Percentiles rank a stretch among this genome's conserved stretches.
phyloP scores from a whole-genome alignment of 176 grass and related monocot species.

The Oryza meyeriana region DNA sequence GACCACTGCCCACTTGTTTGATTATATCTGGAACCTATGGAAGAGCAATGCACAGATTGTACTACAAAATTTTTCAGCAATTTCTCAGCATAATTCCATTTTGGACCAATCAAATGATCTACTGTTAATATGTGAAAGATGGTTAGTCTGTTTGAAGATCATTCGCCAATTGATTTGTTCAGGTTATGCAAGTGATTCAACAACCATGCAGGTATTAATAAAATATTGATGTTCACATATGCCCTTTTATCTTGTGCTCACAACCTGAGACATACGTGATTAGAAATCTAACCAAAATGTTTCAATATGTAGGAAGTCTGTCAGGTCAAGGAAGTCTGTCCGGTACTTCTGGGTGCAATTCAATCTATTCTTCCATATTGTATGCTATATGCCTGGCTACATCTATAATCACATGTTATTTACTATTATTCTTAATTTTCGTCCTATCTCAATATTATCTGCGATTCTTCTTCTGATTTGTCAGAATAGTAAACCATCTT shows the following conservation, averaged over 20 bases:
- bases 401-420: neutral
- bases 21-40: slow-evolving; percentile 62
- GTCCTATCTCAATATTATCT: neutral
- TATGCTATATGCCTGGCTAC: slow-evolving; percentile 34
- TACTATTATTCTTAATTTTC: neutral
- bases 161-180: slow-evolving; percentile 42
- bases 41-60: slow-evolving; percentile 54
- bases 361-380: slow-evolving; percentile 62
- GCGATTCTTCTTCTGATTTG: neutral
- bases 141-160: slow-evolving; percentile 58
- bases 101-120: slow-evolving; percentile 40
- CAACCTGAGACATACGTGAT: neutral
- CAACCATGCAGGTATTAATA: slow-evolving; percentile 48
- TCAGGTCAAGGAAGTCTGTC: slow-evolving; percentile 60
- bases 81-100: slow-evolving; percentile 39
- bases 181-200: slow-evolving; percentile 50
- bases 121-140: slow-evolving; percentile 59
- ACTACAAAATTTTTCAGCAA: slow-evolving; percentile 49
- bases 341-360: slow-evolving; percentile 43
- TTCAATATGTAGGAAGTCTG: slow-evolving; percentile 42
- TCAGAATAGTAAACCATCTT: neutral
- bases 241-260: neutral
- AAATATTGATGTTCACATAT: neutral
- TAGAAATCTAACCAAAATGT: neutral
- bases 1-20: slow-evolving; percentile 50